Base-by-base conservation (phyloP, 208 protist genomes). In the Leishmania aethiopica region DNA sequence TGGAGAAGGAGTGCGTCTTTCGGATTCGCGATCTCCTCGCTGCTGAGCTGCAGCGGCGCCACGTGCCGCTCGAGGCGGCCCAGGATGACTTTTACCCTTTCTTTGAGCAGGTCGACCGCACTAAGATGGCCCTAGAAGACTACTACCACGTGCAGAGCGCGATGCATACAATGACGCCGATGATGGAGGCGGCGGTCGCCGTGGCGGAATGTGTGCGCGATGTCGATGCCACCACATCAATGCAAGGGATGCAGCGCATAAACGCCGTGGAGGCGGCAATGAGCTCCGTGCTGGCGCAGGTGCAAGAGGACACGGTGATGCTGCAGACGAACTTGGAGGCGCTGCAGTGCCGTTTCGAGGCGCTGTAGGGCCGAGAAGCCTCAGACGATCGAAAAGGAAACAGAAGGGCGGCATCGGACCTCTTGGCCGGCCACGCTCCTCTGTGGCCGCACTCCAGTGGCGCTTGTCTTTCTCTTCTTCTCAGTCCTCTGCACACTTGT, bases 131-230 rank as follows among this genome's bases (percentile, higher is more conserved):
- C 55, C 47, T 84, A 35, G 70, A 84, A 13, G 35, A 35, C 59
- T 77, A 72, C 49, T 7, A 64, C 40, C 11, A 69, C 32, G 22
- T 59, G 28, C 69, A 81, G 60, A 28, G 70, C 15, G 51, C 59
- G 22, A 2, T 83, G 47, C 22, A 73, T 42, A 47, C 73, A 8
- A 17, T 83, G 37, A 25, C 45, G 19, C 79, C 84, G 10, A 55
- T 81, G 75, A 55, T 84, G 55, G 84, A 87, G 78, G 69, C 75
- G 3, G 84, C 67, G 22, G 28, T 49, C 15, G 79, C 76, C 0
- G 78, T 79, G 40, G 70, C 75, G 3, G 73, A 42, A 57, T 80
- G 75, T 59, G 47, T 87, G 57, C 19, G 49, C 25, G 75, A 83
- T 35, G 51, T 84, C 37, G 75, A 71, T 17, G 51, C 37, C 32